These are phyloP conservation scores for Tulasnella sp. DNA, from an alignment of 768 basidiomycete species.

Conservation along the genomic window DNA sequence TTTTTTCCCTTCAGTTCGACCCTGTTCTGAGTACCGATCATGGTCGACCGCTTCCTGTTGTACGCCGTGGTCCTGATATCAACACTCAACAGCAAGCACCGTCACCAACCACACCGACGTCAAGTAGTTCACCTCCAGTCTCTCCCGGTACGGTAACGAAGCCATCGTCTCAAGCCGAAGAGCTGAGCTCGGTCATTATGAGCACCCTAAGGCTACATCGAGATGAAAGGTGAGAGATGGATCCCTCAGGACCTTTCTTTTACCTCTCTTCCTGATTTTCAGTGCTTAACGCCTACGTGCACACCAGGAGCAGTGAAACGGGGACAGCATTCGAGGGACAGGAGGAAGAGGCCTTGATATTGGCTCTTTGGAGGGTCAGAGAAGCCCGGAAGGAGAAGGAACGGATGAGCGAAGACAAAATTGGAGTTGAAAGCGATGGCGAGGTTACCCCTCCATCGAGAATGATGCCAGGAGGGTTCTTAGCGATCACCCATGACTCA, in stretches of 20 bases:
- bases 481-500: background rate
- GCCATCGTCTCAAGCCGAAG: background rate
- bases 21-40: background rate
- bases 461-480: background rate
- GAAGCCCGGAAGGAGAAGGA: background rate
- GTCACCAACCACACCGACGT: background rate
- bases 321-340: background rate
- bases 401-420: background rate
- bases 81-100: background rate
- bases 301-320: background rate
- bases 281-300: background rate
- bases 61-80: background rate
- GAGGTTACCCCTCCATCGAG: background rate
- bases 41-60: background rate
- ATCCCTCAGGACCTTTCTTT: no score
- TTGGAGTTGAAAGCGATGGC: background rate
- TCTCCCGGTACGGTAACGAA: background rate
- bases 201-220: background rate
- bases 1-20: background rate
- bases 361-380: background rate
- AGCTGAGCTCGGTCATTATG: background rate
- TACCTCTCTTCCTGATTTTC: no score
- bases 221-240: background rate
- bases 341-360: constrained; percentile 2
- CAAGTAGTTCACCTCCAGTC: background rate